These are phyloP conservation scores for Ophiostoma sp. DNA, from an alignment of 2,329 filamentous ascomycete species.

Conservation along the genomic window DNA sequence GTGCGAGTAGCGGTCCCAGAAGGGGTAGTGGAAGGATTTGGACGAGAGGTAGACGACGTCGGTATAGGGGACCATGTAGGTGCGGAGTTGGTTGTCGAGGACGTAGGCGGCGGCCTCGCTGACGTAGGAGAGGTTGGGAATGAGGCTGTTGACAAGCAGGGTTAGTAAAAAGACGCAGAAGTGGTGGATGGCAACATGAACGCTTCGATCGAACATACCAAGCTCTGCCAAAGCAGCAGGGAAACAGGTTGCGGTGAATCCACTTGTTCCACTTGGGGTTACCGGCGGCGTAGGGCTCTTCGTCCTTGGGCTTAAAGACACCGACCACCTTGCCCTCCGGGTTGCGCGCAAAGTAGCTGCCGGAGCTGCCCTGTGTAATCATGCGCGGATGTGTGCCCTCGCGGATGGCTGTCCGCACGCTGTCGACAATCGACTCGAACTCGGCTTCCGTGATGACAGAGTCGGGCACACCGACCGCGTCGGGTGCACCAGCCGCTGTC, in stretches of 20 bases:
- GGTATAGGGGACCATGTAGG: constrained; percentile 92
- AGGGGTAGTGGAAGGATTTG: constrained; percentile 97
- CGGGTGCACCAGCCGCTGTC: constrained; percentile 18
- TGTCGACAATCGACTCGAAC: constrained; percentile 87
- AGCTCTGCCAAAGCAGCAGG: constrained; percentile 92
- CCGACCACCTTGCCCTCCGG: constrained; percentile 90
- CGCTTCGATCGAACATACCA: constrained; percentile 54
- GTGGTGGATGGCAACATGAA: too few relatives aligned
- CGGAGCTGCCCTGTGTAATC: constrained; percentile 96
- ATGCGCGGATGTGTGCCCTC: constrained; percentile 90
- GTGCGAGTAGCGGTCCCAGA: constrained; percentile 88
- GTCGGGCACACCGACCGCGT: constrained; percentile 52
- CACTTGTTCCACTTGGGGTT: constrained; percentile 99
- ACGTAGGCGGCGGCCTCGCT: constrained; percentile 97
- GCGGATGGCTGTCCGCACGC: constrained; percentile 85
- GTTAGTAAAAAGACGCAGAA: neutral
- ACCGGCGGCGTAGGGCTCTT: constrained; percentile 93
- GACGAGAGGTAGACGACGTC: constrained; percentile 93
- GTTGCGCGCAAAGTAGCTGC: constrained; percentile 95
- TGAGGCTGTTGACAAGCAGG: constrained; percentile 59
- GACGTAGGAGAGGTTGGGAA: constrained; percentile 96
- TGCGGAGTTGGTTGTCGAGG: constrained; percentile 84
- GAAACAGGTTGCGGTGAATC: constrained; percentile 97
- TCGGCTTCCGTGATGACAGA: constrained; percentile 52
- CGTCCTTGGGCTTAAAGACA: constrained; percentile 98